These are phyloP conservation scores for Fusarium solani-melongenae DNA, from an alignment of 2,329 filamentous ascomycete genomes.

Conservation along the genomic window DNA sequence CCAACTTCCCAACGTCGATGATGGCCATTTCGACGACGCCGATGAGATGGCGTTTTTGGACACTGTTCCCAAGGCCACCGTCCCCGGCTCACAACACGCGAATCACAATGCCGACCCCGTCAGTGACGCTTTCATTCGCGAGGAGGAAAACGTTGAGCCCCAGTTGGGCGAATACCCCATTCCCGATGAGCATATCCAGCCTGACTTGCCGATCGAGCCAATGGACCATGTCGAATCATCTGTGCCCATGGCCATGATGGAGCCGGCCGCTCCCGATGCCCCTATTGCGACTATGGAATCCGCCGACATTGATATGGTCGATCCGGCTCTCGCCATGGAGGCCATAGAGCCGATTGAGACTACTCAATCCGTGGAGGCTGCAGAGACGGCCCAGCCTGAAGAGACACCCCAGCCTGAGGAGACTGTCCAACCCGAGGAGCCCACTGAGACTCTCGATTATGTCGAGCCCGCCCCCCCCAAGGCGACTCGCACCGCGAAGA, in stretches of 20 bases:
- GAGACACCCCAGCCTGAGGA: slow-evolving; percentile 4
- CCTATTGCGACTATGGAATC: slow-evolving; percentile 15
- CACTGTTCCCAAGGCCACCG: slow-evolving; percentile 28
- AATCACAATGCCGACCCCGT: slow-evolving; percentile 35
- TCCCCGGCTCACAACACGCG: slow-evolving; percentile 9
- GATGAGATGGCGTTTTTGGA: slow-evolving; percentile 49
- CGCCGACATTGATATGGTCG: slow-evolving; percentile 34
- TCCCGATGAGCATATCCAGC: slow-evolving; percentile 39
- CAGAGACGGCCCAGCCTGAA: neutral
- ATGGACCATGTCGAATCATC: slow-evolving; percentile 40
- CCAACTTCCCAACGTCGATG: slow-evolving; percentile 48
- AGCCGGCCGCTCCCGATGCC: slow-evolving; percentile 11
- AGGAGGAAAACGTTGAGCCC: slow-evolving; percentile 42
- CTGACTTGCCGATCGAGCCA: slow-evolving; percentile 43
- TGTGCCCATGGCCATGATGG: slow-evolving; percentile 26
- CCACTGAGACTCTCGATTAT: slow-evolving; percentile 16
- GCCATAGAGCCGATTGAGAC: slow-evolving; percentile 6
- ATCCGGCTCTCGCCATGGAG: slow-evolving; percentile 35
- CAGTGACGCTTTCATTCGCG: slow-evolving; percentile 41
- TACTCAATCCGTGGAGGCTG: neutral
- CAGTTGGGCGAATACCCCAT: slow-evolving; percentile 24
- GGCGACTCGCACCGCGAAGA: slow-evolving; percentile 41
- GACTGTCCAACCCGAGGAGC: slow-evolving; percentile 15
- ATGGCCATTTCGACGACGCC: slow-evolving; percentile 45
- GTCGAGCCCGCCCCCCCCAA: slow-evolving; percentile 40